A percentile compares a stretch with the other conserved stretches of the same genome.
These are phyloP conservation scores for Xerocomellus intermedius DNA, from an alignment of 768 basidiomycete genomes.

Conservation along the genomic window DNA sequence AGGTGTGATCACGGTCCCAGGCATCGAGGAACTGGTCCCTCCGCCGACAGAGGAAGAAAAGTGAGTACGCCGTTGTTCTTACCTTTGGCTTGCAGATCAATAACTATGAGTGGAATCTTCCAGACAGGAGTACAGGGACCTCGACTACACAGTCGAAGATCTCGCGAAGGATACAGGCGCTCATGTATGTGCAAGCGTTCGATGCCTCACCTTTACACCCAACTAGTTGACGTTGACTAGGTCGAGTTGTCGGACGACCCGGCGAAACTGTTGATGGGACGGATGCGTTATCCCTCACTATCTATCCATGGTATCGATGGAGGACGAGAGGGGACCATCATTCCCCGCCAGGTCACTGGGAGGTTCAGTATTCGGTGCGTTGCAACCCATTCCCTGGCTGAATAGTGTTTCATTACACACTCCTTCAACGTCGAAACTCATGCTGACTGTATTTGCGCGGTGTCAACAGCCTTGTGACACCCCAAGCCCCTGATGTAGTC, in stretches of 20 bases:
- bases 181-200: not conserved
- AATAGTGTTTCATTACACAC: not conserved
- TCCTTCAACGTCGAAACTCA: not conserved
- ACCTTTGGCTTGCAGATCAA: not conserved
- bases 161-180: constrained; percentile 1
- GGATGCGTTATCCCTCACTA: constrained; percentile 3
- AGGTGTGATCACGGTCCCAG: constrained; percentile 50
- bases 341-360: not conserved
- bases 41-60: constrained; percentile 53
- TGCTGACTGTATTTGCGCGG: not conserved
- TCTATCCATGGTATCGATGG: constrained; percentile 5
- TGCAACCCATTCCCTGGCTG: not conserved
- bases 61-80: not conserved
- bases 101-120: too few species aligned
- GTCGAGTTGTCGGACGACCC: constrained; percentile 4
- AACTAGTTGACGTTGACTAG: not conserved
- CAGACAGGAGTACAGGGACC: not conserved
- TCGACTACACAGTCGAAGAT: not conserved
- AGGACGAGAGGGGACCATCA: constrained; percentile 1
- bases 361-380: constrained; percentile 4
- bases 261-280: constrained; percentile 3
- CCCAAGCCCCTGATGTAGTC: constrained; percentile 71
- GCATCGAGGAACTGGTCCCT: constrained; percentile 77
- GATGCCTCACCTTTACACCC: not conserved
- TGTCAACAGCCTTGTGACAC: constrained; percentile 60